Base-by-base conservation (phyloP, 2,329 filamentous ascomycete species). In the Juglanconis oblonga region DNA sequence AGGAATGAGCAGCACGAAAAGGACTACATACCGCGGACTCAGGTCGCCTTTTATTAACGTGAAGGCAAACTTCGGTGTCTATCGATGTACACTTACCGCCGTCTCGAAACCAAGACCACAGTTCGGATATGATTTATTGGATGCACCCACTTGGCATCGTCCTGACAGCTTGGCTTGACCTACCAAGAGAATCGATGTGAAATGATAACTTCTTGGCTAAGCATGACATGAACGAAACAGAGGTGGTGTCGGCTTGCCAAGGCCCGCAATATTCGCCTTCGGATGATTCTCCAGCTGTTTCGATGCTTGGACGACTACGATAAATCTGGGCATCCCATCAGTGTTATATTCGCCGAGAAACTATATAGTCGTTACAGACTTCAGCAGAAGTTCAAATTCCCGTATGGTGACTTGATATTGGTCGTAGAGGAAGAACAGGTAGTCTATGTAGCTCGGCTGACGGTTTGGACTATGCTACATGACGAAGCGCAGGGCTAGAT, bases 281-380 rank as follows among this genome's bases (percentile, higher is more conserved):
- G 54, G 58, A 61, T 48, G 58, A 61, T 48, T 61, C 52, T 50
- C 42, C 33, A 57, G 29, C 10, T 44, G 58, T 61, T 57, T 61
- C 54, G 56, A 52, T 33, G 54, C 52, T 61, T 53, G 50, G 58
- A 61, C 44, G 58, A 57, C 53, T 17, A 33, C 51, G 38, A 52
- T 48, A 45, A 36, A 57, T 14, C 40, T 48, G 48, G 48, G 47
- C 48, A 52, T 24, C 17, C 17, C 17, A 24, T 24, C 17, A 24
- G 17, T 24, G 17, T 24, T 24, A 2, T 24, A 24, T 24, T 24
- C 9, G 13, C 17, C 32, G 3, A 6, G 32, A 9, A 36, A 14
- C 5, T 36, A 24, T 3, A 36, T 8, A n/a, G n/a, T 31, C 24
- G 49, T 52, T n/a, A 31, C 49, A 36, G 32, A 44, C 29, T 32